Base-by-base conservation (phyloP, 805 yeast species). In the Lachancea lanzarotensis region DNA sequence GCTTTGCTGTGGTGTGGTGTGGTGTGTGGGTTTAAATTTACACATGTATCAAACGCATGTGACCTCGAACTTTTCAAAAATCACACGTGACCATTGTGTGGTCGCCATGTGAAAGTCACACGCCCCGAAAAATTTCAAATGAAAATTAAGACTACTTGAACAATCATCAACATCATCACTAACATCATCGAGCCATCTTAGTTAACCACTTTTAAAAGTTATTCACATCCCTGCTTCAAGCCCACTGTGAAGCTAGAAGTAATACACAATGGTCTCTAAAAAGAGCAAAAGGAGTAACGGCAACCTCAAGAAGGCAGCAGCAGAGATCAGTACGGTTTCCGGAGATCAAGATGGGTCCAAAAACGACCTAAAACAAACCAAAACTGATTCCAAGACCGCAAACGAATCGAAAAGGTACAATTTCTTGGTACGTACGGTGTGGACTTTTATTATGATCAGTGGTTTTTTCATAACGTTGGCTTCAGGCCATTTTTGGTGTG, bases 371-470 rank as follows among this genome's bases (percentile, higher is more conserved):
- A 36, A 22, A n/a, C 25, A 13, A 22, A 15, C 31, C 31, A 29
- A 29, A 29, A 29, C 11, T 11, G 35, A 16, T 15, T 13, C 19
- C 18, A 19, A 18, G 18, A 16, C 32, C 10, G 27, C n/a, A 15
- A 42, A 42, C n/a, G 50, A 47, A 16, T 32, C 50, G 32, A 62
- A 54, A 45, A 52, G 52, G 32, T 55, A 56, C 38, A 60, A 59
- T 35, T 89, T 93, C 58, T 62, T 89, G 38, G 86, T 89, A 20
- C 79, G 98, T 54, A 82, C 98, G 3, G 71, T 85, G 39, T 93
- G 98, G 98, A 85, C 97, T 0, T 65, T 93, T 55, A 88, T 93
- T 15, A 90, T 93, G 97, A 82, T 93, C 48, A 65, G 72, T 15
- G 79, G 79, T 5, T 84, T 89, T 65, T 78, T 87, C 49, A 66